These are phyloP conservation scores for Scenedesmus sp. DNA, from an alignment of 163 green algal genomes.

Conservation along the genomic window DNA sequence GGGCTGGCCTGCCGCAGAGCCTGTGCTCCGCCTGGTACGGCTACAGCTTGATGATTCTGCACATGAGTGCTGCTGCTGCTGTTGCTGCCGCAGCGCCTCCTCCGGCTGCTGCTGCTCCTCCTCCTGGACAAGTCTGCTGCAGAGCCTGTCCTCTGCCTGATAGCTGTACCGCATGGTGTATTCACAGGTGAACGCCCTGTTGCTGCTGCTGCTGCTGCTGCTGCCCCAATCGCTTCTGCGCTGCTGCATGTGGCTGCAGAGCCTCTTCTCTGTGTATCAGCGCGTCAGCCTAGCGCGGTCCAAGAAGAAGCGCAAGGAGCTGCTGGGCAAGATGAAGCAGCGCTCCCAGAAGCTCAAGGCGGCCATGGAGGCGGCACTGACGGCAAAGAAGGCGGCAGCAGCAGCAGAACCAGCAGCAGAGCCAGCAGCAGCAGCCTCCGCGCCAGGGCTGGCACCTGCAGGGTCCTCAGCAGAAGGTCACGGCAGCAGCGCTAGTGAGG, in stretches of 20 bases:
- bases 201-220: neutral
- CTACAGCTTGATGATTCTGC: too few species aligned
- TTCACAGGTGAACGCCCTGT: too few species aligned
- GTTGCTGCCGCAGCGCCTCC: too few species aligned
- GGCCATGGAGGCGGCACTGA: slow-evolving; percentile 42
- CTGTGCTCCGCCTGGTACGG: too few species aligned
- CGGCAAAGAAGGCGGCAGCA: slow-evolving; percentile 35
- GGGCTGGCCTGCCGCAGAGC: neutral
- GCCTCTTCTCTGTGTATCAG: slow-evolving; percentile 44
- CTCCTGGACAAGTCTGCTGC: too few species aligned
- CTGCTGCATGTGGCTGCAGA: neutral
- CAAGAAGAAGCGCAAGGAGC: slow-evolving; percentile 3
- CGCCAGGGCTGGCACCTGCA: neutral
- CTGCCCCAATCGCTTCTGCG: neutral
- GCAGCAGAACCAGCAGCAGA: neutral
- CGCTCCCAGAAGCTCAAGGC: slow-evolving; percentile 40
- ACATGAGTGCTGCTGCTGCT: too few species aligned
- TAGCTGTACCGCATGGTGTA: too few species aligned
- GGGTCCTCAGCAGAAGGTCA: too few species aligned
- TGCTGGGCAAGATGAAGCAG: slow-evolving; percentile 38
- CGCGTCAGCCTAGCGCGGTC: slow-evolving; percentile 20
- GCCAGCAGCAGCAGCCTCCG: neutral
- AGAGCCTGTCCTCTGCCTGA: too few species aligned
- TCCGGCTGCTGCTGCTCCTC: too few species aligned
- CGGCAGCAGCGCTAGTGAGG: neutral